Base-by-base conservation (phyloP, 2,329 filamentous ascomycete species). In the Aureobasidium sp. region DNA sequence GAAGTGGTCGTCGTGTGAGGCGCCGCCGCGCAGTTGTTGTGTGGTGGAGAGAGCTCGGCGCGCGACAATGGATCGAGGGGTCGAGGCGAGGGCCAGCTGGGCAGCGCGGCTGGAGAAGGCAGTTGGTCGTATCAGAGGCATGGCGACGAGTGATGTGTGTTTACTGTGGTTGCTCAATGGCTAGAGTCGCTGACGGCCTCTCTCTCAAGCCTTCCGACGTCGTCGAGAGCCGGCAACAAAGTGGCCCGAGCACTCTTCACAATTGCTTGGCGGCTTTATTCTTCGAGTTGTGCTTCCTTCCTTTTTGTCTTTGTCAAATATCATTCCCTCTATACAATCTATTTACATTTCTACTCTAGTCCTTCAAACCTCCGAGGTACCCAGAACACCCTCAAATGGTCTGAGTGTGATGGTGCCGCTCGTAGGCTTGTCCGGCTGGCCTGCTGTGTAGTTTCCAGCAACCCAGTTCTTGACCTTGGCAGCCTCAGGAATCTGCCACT, bases 1-100 rank as follows among this genome's bases (percentile, higher is more conserved):
- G 78, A 91, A 99, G 75, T 91, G 88, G 68, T 86, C 82, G 71
- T 85, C 89, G 78, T 89, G 85, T 70, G 85, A 88, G 68, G 80
- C 79, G 67, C 77, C 77, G 64, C 75, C 69, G 64, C 67, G 68
- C 55, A 70, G 67, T 39, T 67, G 67, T 52, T 70, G 56, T 47
- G 72, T 70, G 49, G 68, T 68, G 59, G 72, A 71, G 66, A 75
- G 67, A 36, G 67, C 64, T 64, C 72, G 66, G 56, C 42, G 48
- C 37, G 61, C 61, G 36, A 44, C 27, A 39, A 48, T 14, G 31
- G 39, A 39, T 42, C 49, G 49, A 37, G 60, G 60, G 34, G 49
- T 51, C 11, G 60, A 48, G 41, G 53, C 29, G 31, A 49, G n/a
- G 27, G 60, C 49, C 48, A 48, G n/a, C 31, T 62, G 49, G 49